Evolutionary conservation across 495 filamentous ascomycete genomes (phyloP).

Genomic region (Xylaria nigripes): DNA sequence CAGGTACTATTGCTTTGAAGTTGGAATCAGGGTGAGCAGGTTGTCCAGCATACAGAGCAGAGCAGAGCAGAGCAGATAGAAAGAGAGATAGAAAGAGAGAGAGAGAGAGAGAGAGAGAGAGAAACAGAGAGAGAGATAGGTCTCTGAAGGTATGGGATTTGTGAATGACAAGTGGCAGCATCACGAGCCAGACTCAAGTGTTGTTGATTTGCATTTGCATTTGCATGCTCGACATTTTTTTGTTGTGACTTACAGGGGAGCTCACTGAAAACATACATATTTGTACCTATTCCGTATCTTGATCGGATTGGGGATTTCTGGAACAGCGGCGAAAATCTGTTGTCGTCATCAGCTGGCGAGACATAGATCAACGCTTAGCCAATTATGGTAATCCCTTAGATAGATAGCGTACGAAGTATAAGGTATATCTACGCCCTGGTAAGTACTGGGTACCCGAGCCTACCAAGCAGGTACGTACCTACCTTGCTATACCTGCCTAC

Average conservation of each 20-base stretch:
- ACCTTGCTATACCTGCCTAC: no score
- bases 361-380: neutral
- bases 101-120: no score
- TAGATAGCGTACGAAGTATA: no score
- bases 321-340: neutral
- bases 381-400: neutral
- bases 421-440: no score
- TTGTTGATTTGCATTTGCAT: neutral
- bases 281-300: neutral
- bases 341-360: neutral
- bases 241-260: neutral
- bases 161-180: constrained; percentile 8
- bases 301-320: neutral
- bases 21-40: no score
- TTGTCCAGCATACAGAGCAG: no score
- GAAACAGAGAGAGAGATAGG: no score
- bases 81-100: no score
- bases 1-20: neutral
- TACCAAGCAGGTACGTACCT: no score
- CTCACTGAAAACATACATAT: neutral
- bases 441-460: no score
- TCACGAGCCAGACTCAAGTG: neutral
- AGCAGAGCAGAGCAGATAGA: no score
- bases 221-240: neutral
- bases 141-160: neutral